phyloP scores from a whole-genome alignment of 768 basidiomycete species.

The Pulveroboletus sp. region DNA sequence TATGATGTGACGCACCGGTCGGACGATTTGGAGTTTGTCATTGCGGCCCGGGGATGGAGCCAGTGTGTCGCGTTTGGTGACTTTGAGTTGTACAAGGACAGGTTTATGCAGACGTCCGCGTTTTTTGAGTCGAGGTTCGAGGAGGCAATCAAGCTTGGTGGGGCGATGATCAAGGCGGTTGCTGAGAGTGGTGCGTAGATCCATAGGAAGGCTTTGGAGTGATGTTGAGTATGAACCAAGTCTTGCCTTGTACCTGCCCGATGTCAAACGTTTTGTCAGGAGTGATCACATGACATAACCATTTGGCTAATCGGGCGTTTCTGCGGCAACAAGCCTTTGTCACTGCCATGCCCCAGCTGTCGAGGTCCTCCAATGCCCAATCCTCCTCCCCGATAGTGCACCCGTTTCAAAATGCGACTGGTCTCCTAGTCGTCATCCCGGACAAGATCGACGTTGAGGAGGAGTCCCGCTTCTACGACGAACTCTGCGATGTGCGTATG shows the following conservation, averaged over 20 bases:
- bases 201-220: too few relatives aligned
- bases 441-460: conserved; percentile 62
- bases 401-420: conserved; percentile 44
- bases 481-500: conserved; percentile 45
- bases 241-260: too few relatives aligned
- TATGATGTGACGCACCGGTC: conserved; percentile 74
- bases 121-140: conserved; percentile 89
- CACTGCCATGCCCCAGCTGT: conserved; percentile 4
- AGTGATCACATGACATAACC: too few relatives aligned
- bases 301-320: too few relatives aligned
- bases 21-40: conserved; percentile 91
- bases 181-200: conserved; percentile 44
- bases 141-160: conserved; percentile 75
- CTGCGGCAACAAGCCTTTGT: neutral
- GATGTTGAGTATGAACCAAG: too few relatives aligned
- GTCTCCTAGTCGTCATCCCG: conserved; percentile 51
- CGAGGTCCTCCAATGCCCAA: conserved; percentile 3
- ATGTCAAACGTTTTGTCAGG: too few relatives aligned
- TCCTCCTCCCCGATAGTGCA: conserved; percentile 21
- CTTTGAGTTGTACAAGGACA: conserved; percentile 79
- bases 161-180: conserved; percentile 87
- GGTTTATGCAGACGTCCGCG: conserved; percentile 72
- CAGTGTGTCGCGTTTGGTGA: conserved; percentile 90
- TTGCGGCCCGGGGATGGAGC: conserved; percentile 93
- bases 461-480: conserved; percentile 62